Evolutionary conservation across 306 rosid species (phyloP).

Genomic region (Parietaria judaica): DNA sequence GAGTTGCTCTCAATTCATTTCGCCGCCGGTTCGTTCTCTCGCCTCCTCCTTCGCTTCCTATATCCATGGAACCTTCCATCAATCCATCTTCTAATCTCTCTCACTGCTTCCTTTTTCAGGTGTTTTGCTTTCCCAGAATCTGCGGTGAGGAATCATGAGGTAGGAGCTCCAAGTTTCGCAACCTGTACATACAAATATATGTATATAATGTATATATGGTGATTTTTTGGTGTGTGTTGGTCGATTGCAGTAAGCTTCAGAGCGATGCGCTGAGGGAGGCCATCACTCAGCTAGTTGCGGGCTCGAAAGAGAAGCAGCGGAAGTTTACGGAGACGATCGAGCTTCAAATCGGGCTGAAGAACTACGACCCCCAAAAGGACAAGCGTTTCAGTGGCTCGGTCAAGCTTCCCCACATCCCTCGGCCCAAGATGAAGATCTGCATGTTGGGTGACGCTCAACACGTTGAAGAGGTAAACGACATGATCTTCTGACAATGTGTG

Average conservation of each 20-base stretch:
- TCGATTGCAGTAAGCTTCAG: slow-evolving; percentile 33
- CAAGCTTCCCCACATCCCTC: slow-evolving; percentile 63
- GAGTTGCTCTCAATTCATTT: no score
- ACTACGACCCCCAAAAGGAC: slow-evolving; percentile 77
- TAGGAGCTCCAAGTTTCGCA: neutral
- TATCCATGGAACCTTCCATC: neutral
- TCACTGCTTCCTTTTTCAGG: slow-evolving; percentile 3
- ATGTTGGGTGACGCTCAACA: slow-evolving; percentile 86
- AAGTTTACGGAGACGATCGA: slow-evolving; percentile 63
- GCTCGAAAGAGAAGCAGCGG: slow-evolving; percentile 32
- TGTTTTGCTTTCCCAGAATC: neutral
- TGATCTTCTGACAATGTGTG: neutral
- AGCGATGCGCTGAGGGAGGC: slow-evolving; percentile 47
- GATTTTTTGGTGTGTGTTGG: neutral
- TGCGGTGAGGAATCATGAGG: slow-evolving; percentile 24
- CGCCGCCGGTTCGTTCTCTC: no score
- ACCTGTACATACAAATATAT: neutral
- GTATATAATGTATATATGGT: neutral
- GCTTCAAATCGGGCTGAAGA: slow-evolving; percentile 67
- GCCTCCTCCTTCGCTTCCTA: neutral
- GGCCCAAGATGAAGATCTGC: slow-evolving; percentile 75
- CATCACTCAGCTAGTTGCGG: slow-evolving; percentile 23
- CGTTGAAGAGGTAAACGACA: slow-evolving; percentile 56
- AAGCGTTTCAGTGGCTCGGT: slow-evolving; percentile 78
- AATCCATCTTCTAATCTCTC: neutral